Percentiles rank a stretch among this genome's conserved stretches.
Conservation (phyloP, 2,329 filamentous ascomycete species). For the Fusarium musae region DNA sequence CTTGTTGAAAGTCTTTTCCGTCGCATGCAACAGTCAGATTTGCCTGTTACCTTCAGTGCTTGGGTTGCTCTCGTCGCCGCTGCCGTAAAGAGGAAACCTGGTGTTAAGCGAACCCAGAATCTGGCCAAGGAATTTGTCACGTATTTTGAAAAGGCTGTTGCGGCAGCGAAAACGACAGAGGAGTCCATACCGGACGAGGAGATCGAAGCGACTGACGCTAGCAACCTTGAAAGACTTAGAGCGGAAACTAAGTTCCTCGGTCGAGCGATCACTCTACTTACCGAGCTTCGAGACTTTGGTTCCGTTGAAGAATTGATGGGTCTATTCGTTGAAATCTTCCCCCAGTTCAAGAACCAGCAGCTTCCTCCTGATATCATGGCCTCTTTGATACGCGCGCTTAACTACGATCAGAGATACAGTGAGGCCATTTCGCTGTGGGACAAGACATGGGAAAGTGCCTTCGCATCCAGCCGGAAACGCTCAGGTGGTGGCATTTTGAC, state of each 20-base stretch:
- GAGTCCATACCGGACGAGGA: neutral
- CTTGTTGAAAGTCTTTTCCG: conserved; percentile 55
- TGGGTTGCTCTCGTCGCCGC: conserved; percentile 56
- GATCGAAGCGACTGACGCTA: neutral
- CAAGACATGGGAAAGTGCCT: conserved; percentile 65
- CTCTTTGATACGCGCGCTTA: conserved; percentile 75
- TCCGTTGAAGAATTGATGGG: conserved; percentile 68
- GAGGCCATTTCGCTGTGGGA: conserved; percentile 76
- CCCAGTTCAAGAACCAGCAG: conserved; percentile 47
- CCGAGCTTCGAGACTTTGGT: conserved; percentile 56
- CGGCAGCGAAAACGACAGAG: conserved; percentile 3
- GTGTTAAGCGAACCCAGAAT: conserved; percentile 37
- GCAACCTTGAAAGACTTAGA: conserved; percentile 38
- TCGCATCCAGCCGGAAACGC: conserved; percentile 47
- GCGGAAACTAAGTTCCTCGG: conserved; percentile 46
- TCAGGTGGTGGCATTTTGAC: conserved; percentile 52
- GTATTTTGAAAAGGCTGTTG: conserved; percentile 42
- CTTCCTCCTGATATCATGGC: conserved; percentile 67
- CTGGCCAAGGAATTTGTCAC: conserved; percentile 46
- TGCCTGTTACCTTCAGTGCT: conserved; percentile 56
- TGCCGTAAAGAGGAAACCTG: conserved; percentile 40
- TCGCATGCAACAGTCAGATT: conserved; percentile 56
- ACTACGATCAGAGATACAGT: conserved; percentile 65
- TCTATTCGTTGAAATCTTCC: conserved; percentile 59
- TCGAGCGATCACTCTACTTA: conserved; percentile 50